These are phyloP conservation scores for Phytopythium chamaehyphon DNA, from an alignment of 352 stramenopile genomes.

Conservation along the genomic window DNA sequence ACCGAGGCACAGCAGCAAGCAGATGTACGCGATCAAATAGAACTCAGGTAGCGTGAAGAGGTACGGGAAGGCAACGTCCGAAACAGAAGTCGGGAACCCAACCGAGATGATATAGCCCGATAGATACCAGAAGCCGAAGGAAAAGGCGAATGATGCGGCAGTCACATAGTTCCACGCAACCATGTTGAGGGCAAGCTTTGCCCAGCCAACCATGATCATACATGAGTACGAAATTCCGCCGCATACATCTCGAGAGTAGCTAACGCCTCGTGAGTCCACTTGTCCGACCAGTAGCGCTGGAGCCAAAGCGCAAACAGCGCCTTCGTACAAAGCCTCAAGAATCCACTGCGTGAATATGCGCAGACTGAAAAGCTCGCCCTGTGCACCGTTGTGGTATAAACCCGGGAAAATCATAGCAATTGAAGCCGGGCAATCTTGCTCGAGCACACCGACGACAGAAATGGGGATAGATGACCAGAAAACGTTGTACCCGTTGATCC, in stretches of 20 bases:
- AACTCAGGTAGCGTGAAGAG: conserved; percentile 69
- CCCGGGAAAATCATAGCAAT: conserved; percentile 77
- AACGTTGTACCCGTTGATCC: conserved; percentile 95
- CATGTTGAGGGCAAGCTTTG: conserved; percentile 81
- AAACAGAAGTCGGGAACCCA: conserved; percentile 46
- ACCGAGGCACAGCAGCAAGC: conserved; percentile 63
- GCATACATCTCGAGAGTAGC: conserved; percentile 64
- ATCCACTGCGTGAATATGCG: conserved; percentile 83
- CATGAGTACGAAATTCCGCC: conserved; percentile 75
- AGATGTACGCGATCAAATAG: conserved; percentile 72
- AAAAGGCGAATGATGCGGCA: conserved; percentile 44
- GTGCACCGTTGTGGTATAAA: conserved; percentile 74
- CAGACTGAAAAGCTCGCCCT: conserved; percentile 81
- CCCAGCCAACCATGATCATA: conserved; percentile 76
- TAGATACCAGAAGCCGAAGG: conserved; percentile 75
- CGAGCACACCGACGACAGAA: conserved; percentile 63
- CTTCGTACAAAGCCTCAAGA: conserved; percentile 74
- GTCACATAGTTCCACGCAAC: conserved; percentile 78
- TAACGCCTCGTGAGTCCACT: conserved; percentile 56
- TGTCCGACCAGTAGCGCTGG: conserved; percentile 53
- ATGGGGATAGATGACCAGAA: conserved; percentile 95
- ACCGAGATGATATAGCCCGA: conserved; percentile 60
- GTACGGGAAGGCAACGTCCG: conserved; percentile 77
- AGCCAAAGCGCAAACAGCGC: conserved; percentile 60
- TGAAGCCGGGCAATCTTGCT: conserved; percentile 71